These are phyloP conservation scores for Aspergillus pseudoglaucus DNA, from an alignment of 2,329 filamentous ascomycete genomes.

Conservation along the genomic window DNA sequence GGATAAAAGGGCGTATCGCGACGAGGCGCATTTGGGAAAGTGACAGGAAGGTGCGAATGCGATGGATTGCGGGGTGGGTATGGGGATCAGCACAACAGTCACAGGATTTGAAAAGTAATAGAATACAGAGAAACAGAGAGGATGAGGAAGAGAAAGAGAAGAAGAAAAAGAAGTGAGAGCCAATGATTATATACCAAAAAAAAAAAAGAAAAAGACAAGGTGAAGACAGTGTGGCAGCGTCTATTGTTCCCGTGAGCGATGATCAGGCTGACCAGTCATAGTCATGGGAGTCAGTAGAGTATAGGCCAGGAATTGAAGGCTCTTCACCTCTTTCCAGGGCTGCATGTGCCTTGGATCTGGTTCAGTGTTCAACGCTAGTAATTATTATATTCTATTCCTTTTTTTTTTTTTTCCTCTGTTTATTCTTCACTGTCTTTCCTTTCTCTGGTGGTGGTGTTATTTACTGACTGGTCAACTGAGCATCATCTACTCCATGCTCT, in stretches of 20 bases:
- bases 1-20: neutral
- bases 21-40: neutral
- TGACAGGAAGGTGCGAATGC: neutral
- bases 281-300: no score
- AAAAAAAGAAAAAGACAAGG: neutral
- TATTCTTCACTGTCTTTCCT: no score
- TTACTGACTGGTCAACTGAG: no score
- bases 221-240: neutral
- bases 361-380: no score
- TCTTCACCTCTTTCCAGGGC: no score
- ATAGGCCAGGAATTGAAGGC: no score
- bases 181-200: neutral
- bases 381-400: no score
- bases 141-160: neutral
- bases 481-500: no score
- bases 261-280: conserved; percentile 1
- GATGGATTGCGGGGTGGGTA: neutral
- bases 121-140: neutral
- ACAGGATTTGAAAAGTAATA: neutral
- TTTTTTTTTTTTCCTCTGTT: no score
- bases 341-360: no score
- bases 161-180: neutral
- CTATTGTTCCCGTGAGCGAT: neutral
- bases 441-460: no score
- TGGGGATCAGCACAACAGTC: neutral